Conservation (phyloP, 1,139 yeast genomes). For the Hanseniaspora gamundiae region DNA sequence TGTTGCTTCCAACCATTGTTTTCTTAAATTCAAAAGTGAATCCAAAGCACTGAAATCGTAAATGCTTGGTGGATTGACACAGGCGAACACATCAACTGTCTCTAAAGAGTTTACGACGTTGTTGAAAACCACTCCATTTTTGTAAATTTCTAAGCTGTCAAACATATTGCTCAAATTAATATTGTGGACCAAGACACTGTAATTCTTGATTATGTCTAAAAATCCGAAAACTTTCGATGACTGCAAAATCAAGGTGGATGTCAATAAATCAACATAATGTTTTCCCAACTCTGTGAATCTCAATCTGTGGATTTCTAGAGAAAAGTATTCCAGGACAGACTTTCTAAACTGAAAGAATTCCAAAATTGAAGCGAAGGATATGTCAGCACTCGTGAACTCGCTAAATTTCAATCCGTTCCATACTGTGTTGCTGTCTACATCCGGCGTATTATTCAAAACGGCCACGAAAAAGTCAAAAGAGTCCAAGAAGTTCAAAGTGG, state of each 20-base stretch:
- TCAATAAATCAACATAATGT: conserved; percentile 41
- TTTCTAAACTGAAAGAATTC: conserved; percentile 55
- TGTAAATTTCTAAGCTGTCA: conserved; percentile 17
- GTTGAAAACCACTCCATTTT: conserved; percentile 11
- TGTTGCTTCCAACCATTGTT: conserved; percentile 14
- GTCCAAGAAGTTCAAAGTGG: conserved; percentile 44
- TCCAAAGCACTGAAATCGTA: conserved; percentile 25
- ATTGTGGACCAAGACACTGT: not conserved
- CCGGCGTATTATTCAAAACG: conserved; percentile 43
- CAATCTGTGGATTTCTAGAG: conserved; percentile 62
- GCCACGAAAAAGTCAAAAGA: conserved; percentile 38
- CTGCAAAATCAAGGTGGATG: conserved; percentile 27
- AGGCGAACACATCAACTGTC: not conserved
- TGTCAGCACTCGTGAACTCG: conserved; percentile 28
- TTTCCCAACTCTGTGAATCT: conserved; percentile 40
- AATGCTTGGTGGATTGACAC: conserved; percentile 10
- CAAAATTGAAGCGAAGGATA: conserved; percentile 41
- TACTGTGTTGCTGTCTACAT: conserved; percentile 31
- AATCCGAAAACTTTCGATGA: conserved; percentile 56
- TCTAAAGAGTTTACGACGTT: not conserved
- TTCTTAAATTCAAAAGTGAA: conserved; percentile 22
- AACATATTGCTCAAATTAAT: conserved; percentile 4
- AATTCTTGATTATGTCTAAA: conserved; percentile 54
- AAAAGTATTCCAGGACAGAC: conserved; percentile 48
- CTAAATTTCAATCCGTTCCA: conserved; percentile 43